phyloP scores from a whole-genome alignment of 768 basidiomycete genomes.

The Lactifluus volemus region DNA sequence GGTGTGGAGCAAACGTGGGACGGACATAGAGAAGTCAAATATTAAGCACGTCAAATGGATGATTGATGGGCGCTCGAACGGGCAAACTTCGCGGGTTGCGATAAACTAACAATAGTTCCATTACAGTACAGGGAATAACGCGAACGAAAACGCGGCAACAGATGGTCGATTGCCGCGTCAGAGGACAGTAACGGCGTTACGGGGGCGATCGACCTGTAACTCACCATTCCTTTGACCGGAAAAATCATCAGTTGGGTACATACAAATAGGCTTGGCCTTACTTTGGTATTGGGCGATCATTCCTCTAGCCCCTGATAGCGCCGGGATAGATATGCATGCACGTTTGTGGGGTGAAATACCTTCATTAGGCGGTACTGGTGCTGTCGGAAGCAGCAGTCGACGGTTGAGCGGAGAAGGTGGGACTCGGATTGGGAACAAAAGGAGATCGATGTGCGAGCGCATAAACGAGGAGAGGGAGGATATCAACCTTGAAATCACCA shows the following conservation, averaged over 20 bases:
- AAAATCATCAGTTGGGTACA: not conserved
- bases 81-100: not conserved
- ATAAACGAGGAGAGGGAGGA: slow-evolving; percentile 18
- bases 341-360: slow-evolving; percentile 7
- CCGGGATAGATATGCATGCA: slow-evolving; percentile 8
- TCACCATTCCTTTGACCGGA: not conserved
- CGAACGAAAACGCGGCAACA: slow-evolving; percentile 1
- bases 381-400: not conserved
- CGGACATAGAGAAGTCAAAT: not conserved
- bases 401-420: slow-evolving; percentile 1
- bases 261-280: slow-evolving; percentile 3
- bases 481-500: slow-evolving; percentile 1
- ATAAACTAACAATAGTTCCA: not conserved
- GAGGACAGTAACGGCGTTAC: not conserved
- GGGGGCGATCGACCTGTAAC: not conserved
- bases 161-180: slow-evolving; percentile 5
- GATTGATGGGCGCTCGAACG: not conserved
- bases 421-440: slow-evolving; percentile 12
- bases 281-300: not conserved
- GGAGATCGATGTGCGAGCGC: slow-evolving; percentile 17
- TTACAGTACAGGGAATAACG: not conserved
- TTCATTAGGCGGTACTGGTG: not conserved
- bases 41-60: not conserved
- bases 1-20: not conserved
- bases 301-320: not conserved